Evolutionary conservation across 2,329 filamentous ascomycete species (phyloP), one percentile per base, ranked within the genome.

Genomic region (Cladosporium oxysporum): DNA sequence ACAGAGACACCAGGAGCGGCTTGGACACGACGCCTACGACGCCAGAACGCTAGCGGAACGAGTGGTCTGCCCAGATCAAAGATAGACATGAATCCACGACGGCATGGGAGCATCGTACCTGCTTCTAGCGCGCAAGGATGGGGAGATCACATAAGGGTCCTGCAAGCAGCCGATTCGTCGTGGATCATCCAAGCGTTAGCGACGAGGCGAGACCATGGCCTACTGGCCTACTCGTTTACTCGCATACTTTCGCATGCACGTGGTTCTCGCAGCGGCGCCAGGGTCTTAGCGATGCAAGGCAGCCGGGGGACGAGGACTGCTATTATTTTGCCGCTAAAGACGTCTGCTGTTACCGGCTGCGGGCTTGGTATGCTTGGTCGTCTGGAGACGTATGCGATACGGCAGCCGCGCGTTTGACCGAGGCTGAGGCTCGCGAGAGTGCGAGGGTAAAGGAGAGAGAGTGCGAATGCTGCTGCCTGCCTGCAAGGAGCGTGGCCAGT

Each of bases 341-440:
- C 6, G 41, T 11, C n/a, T 47, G 31, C 33, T 37, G n/a, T 26
- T n/a, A 33, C 28, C 29, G 35, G 58, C 41, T 50, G 49, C 49
- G 31, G 60, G 49, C 49, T 41, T 41, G 47, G 31, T 26, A 53
- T 50, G 21, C 44, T 53, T 53, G 28, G 50, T 31, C 26, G n/a
- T 33, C 18, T 21, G 59, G 49, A 55, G 23, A 41, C 60, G 60
- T 62, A 62, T 62, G 47, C 21, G 14, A 49, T 62, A 52, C 47
- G 60, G 58, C 41, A n/a, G 60, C 49, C 60, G 60, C 60, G 60
- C 49, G 60, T 62, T 50, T 41, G 49, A 16, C 47, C 49, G 60
- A 62, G 49, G 47, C 49, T 41, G 60, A n/a, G 29, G n/a, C 53
- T 58, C 53, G 29, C 28, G 41, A 33, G 33, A 41, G 47, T 50